Percentiles rank a stretch among this genome's conserved stretches.
Conservation (phyloP, 495 filamentous ascomycete species). For the Daldinia bambusicola region DNA sequence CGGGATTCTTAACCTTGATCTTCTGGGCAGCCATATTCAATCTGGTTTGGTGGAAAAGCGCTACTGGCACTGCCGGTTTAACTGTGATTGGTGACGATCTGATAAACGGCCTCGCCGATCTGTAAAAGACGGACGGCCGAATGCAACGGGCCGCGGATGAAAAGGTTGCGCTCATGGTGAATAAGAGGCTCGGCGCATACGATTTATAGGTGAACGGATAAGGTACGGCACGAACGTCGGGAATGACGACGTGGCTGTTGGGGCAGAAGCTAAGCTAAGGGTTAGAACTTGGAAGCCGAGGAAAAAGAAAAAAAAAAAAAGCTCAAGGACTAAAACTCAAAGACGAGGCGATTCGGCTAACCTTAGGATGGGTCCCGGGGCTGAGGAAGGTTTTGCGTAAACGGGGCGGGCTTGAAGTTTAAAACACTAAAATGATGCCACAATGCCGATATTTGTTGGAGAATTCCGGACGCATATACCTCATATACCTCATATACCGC, state of each 20-base stretch:
- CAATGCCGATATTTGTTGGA: constrained; percentile 28
- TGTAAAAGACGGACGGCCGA: constrained; percentile 43
- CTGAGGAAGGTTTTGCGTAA: constrained; percentile 25
- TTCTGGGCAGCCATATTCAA: constrained; percentile 59
- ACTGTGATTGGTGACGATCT: constrained; percentile 41
- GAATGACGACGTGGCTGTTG: neutral
- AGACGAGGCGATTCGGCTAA: neutral
- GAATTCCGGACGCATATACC: constrained; percentile 25
- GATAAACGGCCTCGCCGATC: constrained; percentile 46
- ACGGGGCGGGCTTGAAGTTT: constrained; percentile 5
- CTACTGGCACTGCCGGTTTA: constrained; percentile 43
- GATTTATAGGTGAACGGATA: constrained; percentile 33
- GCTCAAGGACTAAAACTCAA: neutral
- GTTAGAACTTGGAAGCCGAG: constrained; percentile 29
- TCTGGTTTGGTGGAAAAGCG: constrained; percentile 47
- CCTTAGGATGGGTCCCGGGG: constrained; percentile 21
- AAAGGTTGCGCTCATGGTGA: constrained; percentile 43
- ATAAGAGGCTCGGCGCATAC: constrained; percentile 16
- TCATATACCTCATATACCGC: no score
- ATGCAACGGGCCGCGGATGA: constrained; percentile 43
- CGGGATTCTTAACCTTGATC: constrained; percentile 97
- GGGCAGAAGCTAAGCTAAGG: constrained; percentile 14
- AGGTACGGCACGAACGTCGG: neutral
- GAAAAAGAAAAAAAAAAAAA: neutral
- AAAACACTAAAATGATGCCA: constrained; percentile 18